Evolutionary conservation across 305 asterid species (phyloP), one percentile per base, ranked within the genome.

Genomic region (Fraxinus xanthoxyloides): DNA sequence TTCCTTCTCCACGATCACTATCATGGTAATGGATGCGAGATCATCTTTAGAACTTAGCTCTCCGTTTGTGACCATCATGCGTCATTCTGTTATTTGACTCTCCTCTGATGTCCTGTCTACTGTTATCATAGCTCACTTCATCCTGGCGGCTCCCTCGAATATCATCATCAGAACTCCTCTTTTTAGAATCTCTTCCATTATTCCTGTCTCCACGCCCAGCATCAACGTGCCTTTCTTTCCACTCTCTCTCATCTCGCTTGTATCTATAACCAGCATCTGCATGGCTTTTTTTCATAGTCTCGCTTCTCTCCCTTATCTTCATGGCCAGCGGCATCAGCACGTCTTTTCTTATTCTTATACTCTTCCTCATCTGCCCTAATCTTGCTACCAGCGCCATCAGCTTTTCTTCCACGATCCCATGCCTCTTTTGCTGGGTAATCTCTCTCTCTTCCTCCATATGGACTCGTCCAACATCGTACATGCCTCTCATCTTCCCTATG

Each of bases 31-130:
- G 84, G 76, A 61, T 8, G 77, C 86, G 85, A 31, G 85, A 31
- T 81, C 95, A 38, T 75, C 83, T 80, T 77, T 89, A 1, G 87
- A 75, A 77, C 91, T 89, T 83, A 24, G 88, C 83, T 80, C 95
- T 89, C 79, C 85, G 84, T 48, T 84, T 86, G 63, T 82, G 84
- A 61, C 67, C 84, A 59, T 85, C 85, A 56, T 51, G 63, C 1
- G 7, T n/a, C 24, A n/a, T 51, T 51, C 63, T 51, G 63, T 46
- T 30, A 65, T 77, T 74, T 80, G 84, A 35, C 56, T 82, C 86
- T 3, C 43, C 81, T 51, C 79, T 35, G 24, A 23, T 69, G n/a
- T 24, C 75, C 19, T 32, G 56, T 56, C 82, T 82, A 36, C 43
- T 28, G 12, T 63, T 77, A 36, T 77, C 89, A 82, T 86, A 84